Evolutionary conservation across 805 yeast genomes (phyloP).

Genomic region (Kluyveromyces nonfermentans): DNA sequence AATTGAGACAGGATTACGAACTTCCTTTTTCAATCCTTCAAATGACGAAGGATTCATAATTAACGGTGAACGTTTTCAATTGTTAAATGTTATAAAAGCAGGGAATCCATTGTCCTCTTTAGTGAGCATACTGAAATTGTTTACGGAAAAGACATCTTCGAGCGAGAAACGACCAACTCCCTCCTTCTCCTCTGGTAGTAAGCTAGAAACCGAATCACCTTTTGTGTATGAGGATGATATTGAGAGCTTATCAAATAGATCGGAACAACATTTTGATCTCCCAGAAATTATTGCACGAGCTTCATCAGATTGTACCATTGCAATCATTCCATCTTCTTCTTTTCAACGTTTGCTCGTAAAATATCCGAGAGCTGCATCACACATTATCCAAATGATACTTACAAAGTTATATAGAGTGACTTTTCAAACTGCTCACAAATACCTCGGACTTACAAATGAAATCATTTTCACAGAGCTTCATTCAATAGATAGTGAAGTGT

Average conservation of each 20-base stretch:
- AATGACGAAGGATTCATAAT: constrained; percentile 28
- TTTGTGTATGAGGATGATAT: neutral
- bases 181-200: neutral
- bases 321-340: constrained; percentile 82
- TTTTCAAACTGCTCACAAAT: constrained; percentile 79
- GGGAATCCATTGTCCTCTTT: constrained; percentile 83
- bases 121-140: constrained; percentile 67
- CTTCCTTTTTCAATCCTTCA: constrained; percentile 29
- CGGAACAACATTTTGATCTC: constrained; percentile 2
- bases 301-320: constrained; percentile 66
- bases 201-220: neutral
- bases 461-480: constrained; percentile 66
- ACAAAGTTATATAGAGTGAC: constrained; percentile 85
- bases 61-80: constrained; percentile 56
- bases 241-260: neutral
- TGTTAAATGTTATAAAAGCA: constrained; percentile 69
- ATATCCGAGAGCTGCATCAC: constrained; percentile 85
- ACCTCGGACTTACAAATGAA: constrained; percentile 76
- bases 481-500: constrained; percentile 42
- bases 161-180: neutral
- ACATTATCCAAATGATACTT: constrained; percentile 85
- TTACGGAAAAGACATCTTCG: constrained; percentile 31
- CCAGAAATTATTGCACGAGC: constrained; percentile 65
- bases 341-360: constrained; percentile 61
- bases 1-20: constrained; percentile 18